Conservation (phyloP, 2,329 filamentous ascomycete genomes). For the Apiospora marii region DNA sequence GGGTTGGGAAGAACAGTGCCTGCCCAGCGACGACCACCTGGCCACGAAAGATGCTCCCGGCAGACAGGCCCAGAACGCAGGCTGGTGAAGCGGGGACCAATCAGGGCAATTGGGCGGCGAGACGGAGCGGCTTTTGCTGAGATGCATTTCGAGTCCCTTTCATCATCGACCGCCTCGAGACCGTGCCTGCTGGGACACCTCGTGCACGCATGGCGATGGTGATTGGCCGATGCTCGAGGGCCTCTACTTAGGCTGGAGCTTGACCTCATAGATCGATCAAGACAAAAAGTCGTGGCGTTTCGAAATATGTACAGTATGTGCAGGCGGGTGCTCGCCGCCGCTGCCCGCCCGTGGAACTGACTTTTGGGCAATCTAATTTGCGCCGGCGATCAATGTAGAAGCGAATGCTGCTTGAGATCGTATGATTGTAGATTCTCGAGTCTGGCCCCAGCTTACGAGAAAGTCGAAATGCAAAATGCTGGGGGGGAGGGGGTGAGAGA, state of each 20-base stretch:
- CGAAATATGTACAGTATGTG: neutral
- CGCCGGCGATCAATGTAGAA: neutral
- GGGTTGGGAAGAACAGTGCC: neutral
- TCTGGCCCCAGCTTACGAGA: neutral
- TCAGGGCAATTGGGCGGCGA: neutral
- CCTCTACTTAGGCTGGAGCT: neutral
- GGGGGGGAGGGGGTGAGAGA: neutral
- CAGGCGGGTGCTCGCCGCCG: neutral
- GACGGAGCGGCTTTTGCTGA: neutral
- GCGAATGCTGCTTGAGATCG: neutral
- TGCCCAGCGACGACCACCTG: neutral
- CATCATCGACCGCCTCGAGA: neutral
- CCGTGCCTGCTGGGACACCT: neutral
- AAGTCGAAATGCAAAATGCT: neutral
- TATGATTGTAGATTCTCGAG: neutral
- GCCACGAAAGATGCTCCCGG: neutral
- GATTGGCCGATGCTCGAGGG: conserved; percentile 1
- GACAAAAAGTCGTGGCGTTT: neutral
- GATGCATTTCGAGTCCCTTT: neutral
- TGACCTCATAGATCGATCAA: conserved; percentile 13
- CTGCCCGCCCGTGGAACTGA: neutral
- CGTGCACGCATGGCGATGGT: neutral
- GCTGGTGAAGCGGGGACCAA: conserved; percentile 2
- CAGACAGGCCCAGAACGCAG: neutral
- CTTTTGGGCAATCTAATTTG: conserved; percentile 5